Percentiles rank a stretch among this genome's conserved stretches.
phyloP scores from a whole-genome alignment of 352 stramenopile genomes.

The Peronospora belbahrii region DNA sequence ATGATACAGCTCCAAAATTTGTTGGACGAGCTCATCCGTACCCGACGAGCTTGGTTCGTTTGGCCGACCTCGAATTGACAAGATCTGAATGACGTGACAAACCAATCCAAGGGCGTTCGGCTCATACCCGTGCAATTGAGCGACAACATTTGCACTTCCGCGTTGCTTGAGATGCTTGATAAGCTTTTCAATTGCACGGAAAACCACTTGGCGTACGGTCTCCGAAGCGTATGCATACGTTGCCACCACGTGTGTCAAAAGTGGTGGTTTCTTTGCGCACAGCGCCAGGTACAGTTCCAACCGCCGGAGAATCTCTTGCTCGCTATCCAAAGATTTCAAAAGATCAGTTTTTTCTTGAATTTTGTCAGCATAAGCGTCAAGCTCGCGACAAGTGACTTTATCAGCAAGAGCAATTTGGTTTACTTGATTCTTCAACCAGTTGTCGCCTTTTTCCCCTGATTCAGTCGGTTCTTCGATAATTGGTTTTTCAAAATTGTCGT shows the following conservation, averaged over 20 bases:
- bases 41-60: constrained; percentile 31
- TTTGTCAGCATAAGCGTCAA: constrained; percentile 36
- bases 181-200: constrained; percentile 75
- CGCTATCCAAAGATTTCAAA: constrained; percentile 28
- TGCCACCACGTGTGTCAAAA: constrained; percentile 50
- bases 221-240: constrained; percentile 56
- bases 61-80: constrained; percentile 34
- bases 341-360: constrained; percentile 36
- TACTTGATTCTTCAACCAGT: constrained; percentile 26
- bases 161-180: constrained; percentile 79
- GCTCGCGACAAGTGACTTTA: constrained; percentile 20
- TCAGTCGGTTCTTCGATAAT: constrained; percentile 4
- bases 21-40: constrained; percentile 43
- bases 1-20: constrained; percentile 57
- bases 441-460: constrained; percentile 1
- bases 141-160: constrained; percentile 49
- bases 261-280: constrained; percentile 65
- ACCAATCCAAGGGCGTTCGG: constrained; percentile 54
- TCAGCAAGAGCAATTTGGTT: constrained; percentile 21
- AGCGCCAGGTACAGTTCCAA: constrained; percentile 66
- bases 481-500: constrained; percentile 4
- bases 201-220: constrained; percentile 57
- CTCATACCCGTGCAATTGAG: constrained; percentile 58
- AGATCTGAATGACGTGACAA: constrained; percentile 70
- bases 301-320: constrained; percentile 54